Base-by-base conservation (phyloP, 2,329 filamentous ascomycete species). In the Albifimbria verrucaria region DNA sequence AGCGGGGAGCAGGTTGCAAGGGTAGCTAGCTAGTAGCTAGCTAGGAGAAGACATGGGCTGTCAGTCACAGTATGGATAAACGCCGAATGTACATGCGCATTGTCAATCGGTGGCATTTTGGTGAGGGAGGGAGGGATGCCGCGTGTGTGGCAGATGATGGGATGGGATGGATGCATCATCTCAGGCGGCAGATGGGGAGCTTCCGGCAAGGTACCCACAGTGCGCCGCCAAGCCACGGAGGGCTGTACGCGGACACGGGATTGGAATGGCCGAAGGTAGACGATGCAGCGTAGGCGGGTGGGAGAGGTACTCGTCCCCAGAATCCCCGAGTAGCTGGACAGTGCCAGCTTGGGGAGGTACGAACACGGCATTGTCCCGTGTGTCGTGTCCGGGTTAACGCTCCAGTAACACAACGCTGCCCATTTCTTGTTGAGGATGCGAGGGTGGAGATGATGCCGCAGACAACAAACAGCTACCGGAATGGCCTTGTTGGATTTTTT, bases 21-120 rank as follows among this genome's bases (percentile, higher is more conserved):
- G 7, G 26, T 7, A 32, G 26, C 7, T 15, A 32, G 26, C 18
- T n/a, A 39, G 18, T 39, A n/a, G n/a, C n/a, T n/a, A n/a, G n/a
- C n/a, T n/a, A n/a, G 32, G 12, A 39, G 15, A 4, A 39, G 18
- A 39, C 32, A 39, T 39, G 32, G 32, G 32, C 26, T 32, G 15
- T 32, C 26, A 9, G 9, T 39, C 4, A 17, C 32, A 17, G 6
- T 39, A 39, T n/a, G 32, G n/a, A n/a, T n/a, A n/a, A n/a, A n/a
- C n/a, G 49, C 4, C 51, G 49, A 45, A 21, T 39, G 53, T 48
- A 24, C 23, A 20, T 32, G 21, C 41, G 25, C n/a, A n/a, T n/a
- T n/a, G n/a, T n/a, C n/a, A n/a, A n/a, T n/a, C n/a, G n/a, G n/a
- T n/a, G n/a, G n/a, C n/a, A n/a, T n/a, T n/a, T n/a, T n/a, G n/a